Percentiles rank a stretch among this genome's conserved stretches.
phyloP scores from a whole-genome alignment of 208 protist species.

The Novymonas esmeraldas region DNA sequence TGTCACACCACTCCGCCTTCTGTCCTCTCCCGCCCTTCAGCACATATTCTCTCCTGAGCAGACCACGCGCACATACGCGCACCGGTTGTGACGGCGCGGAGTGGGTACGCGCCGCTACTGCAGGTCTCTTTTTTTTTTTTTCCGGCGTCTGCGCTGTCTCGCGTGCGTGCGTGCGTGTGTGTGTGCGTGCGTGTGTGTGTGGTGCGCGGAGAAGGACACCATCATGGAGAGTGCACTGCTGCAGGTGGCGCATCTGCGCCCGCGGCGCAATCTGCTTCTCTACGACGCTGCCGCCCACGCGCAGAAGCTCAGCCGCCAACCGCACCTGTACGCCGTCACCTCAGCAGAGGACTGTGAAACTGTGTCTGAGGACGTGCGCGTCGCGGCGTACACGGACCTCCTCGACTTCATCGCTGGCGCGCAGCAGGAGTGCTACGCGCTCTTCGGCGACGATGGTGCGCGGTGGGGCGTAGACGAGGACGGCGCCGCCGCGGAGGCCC shows the following conservation, averaged over 20 bases:
- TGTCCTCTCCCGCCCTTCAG: too few species aligned
- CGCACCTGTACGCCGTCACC: constrained; percentile 24
- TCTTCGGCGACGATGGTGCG: constrained; percentile 55
- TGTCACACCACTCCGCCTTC: too few species aligned
- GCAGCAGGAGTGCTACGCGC: constrained; percentile 57
- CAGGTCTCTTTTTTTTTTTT: background rate
- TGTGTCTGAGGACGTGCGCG: constrained; percentile 8
- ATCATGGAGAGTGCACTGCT: constrained; percentile 28
- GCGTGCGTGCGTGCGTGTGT: background rate
- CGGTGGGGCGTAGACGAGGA: constrained; percentile 24
- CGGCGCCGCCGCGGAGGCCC: constrained; percentile 13
- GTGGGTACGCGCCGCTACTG: background rate
- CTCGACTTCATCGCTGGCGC: constrained; percentile 56
- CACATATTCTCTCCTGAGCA: too few species aligned
- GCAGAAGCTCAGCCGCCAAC: constrained; percentile 27
- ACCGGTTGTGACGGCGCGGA: background rate
- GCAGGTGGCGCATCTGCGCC: constrained; percentile 14
- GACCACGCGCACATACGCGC: background rate
- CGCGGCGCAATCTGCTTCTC: constrained; percentile 14
- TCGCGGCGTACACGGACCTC: constrained; percentile 40
- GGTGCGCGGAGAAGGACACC: background rate
- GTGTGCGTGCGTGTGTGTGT: background rate
- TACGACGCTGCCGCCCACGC: constrained; percentile 24
- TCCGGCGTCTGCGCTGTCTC: background rate
- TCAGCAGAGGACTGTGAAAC: constrained; percentile 16